phyloP scores from a whole-genome alignment of 2,329 filamentous ascomycete genomes.

The Harringtonia aguacate region DNA sequence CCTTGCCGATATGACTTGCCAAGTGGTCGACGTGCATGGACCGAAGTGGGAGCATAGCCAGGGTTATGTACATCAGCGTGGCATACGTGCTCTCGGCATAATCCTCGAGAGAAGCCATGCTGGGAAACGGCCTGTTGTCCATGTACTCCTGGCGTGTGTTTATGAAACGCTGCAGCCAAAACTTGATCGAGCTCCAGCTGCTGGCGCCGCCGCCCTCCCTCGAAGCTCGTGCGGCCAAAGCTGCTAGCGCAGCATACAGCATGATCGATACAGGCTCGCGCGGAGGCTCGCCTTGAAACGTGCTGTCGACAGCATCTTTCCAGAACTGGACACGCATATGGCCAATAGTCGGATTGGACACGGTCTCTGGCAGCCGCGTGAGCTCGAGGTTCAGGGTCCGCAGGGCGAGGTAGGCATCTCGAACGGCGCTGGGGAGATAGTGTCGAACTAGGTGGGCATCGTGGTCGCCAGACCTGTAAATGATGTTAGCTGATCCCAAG shows the following conservation, averaged over 20 bases:
- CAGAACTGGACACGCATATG: conserved; percentile 91
- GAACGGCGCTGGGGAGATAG: conserved; percentile 65
- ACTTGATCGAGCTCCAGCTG: conserved; percentile 42
- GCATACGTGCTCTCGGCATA: conserved; percentile 95
- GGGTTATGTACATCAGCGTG: conserved; percentile 77
- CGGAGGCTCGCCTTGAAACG: conserved; percentile 63
- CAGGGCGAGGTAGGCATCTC: conserved; percentile 80
- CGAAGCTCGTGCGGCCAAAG: conserved; percentile 38
- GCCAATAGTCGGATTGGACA: conserved; percentile 78
- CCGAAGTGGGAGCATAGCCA: conserved; percentile 67
- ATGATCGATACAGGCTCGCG: conserved; percentile 87
- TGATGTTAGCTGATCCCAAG: neutral
- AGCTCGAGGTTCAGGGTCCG: conserved; percentile 90
- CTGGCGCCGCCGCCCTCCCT: conserved; percentile 16
- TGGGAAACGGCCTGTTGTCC: conserved; percentile 71
- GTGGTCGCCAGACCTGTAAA: conserved; percentile 52
- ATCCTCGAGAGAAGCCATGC: conserved; percentile 62
- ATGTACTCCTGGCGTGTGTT: conserved; percentile 73
- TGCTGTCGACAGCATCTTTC: conserved; percentile 71
- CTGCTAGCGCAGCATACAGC: conserved; percentile 59
- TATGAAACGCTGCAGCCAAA: conserved; percentile 69
- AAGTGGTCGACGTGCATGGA: conserved; percentile 85
- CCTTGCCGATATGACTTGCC: conserved; percentile 91
- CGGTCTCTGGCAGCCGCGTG: conserved; percentile 78
- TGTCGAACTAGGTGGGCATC: conserved; percentile 78